A percentile compares a stretch with the other conserved stretches of the same genome.
phyloP scores from a whole-genome alignment of 2,329 filamentous ascomycete genomes.

The Talaromyces sp. region DNA sequence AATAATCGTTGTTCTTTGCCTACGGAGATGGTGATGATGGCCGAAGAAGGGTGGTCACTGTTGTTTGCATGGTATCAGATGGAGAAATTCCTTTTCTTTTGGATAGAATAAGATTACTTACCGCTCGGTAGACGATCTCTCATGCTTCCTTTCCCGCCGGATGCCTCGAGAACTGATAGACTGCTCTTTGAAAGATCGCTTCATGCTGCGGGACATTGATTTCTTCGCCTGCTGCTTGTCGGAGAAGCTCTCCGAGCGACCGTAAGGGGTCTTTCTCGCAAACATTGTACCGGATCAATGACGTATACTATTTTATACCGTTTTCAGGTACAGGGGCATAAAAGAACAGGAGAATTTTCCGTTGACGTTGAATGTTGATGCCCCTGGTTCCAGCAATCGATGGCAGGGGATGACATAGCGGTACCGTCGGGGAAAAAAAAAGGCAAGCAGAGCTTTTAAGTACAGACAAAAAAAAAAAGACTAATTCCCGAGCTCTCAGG shows the following conservation, averaged over 20 bases:
- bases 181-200: slow-evolving; percentile 29
- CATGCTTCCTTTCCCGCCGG: slow-evolving; percentile 22
- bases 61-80: neutral
- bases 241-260: slow-evolving; percentile 31
- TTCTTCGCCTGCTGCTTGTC: slow-evolving; percentile 41
- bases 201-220: slow-evolving; percentile 27
- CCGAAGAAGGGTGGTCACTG: slow-evolving; percentile 54
- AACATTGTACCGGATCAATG: slow-evolving; percentile 9
- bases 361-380: neutral
- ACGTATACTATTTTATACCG: neutral
- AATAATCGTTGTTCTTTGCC: slow-evolving; percentile 83
- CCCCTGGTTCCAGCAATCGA: neutral
- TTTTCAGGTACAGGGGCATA: neutral
- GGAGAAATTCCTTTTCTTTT: neutral
- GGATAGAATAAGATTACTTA: slow-evolving; percentile 19
- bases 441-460: slow-evolving; percentile 1
- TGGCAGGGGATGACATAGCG: neutral
- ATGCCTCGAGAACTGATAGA: slow-evolving; percentile 20
- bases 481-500: neutral
- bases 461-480: neutral
- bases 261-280: slow-evolving; percentile 20
- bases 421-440: neutral
- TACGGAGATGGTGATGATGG: slow-evolving; percentile 75
- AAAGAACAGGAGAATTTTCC: neutral
- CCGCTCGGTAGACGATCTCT: slow-evolving; percentile 31